Evolutionary conservation across 2,329 filamentous ascomycete species (phyloP).

Genomic region (Penicillium sp.): DNA sequence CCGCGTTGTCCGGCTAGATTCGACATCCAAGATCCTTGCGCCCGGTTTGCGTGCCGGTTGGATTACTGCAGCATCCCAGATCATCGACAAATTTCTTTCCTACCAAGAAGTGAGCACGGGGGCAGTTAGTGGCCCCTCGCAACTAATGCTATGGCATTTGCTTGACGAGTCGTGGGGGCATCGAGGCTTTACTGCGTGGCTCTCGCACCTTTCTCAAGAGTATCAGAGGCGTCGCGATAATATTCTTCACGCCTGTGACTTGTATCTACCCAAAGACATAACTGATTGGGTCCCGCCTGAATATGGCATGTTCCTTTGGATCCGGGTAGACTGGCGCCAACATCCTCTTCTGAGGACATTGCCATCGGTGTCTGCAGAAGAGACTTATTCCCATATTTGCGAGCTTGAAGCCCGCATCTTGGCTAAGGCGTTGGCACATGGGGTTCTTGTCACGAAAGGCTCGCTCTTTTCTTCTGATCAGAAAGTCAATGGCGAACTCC

Average conservation of each 20-base stretch:
- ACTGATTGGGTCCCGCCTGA: background rate
- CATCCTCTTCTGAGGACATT: background rate
- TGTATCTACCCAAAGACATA: background rate
- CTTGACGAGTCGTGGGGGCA: background rate
- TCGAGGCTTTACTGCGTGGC: background rate
- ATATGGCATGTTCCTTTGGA: background rate
- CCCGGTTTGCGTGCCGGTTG: slow-evolving; percentile 86
- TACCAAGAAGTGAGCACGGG: background rate
- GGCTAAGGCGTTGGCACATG: background rate
- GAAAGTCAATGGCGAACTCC: background rate
- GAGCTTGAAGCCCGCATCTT: background rate
- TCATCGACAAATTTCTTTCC: slow-evolving; percentile 59
- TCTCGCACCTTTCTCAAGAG: background rate
- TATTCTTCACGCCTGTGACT: background rate
- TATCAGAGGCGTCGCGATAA: background rate
- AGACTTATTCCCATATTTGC: background rate
- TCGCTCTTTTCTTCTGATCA: background rate
- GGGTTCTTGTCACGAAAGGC: background rate
- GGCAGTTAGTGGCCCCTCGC: background rate
- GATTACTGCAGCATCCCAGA: slow-evolving; percentile 76
- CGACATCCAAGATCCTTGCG: slow-evolving; percentile 88
- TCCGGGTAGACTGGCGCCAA: background rate
- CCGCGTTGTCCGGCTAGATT: slow-evolving; percentile 83
- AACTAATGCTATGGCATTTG: background rate
- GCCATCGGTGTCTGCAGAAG: background rate